A percentile compares a stretch with the other conserved stretches of the same genome.
Evolutionary conservation across 2,329 filamentous ascomycete genomes (phyloP).

Genomic region (Nannizziopsis arthrosporioides): DNA sequence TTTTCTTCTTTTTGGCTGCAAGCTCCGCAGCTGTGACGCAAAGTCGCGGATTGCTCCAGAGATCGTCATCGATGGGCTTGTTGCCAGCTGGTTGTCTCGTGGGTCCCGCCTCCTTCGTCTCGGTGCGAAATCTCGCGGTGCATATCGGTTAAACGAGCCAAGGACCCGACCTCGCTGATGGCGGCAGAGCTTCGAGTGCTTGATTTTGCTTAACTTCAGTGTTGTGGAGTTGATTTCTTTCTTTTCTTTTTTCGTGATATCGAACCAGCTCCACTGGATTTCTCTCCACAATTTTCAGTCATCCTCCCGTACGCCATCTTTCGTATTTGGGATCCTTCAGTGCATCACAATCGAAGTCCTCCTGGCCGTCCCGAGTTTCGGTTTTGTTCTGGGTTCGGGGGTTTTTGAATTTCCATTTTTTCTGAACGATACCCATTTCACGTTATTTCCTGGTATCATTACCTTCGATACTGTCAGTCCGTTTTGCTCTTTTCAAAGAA

Average conservation of each 20-base stretch:
- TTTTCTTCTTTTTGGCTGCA: not conserved
- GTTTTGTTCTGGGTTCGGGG: not conserved
- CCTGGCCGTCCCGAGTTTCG: not conserved
- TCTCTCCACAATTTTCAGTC: too few species aligned
- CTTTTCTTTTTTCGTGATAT: slow-evolving; percentile 1
- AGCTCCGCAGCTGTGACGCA: not conserved
- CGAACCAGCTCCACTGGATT: not conserved
- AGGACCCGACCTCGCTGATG: slow-evolving; percentile 1
- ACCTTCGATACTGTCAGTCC: slow-evolving; percentile 6
- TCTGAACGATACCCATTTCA: not conserved
- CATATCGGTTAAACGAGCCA: slow-evolving; percentile 9
- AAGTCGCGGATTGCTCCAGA: not conserved
- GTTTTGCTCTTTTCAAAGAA: not conserved
- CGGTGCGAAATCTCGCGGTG: slow-evolving; percentile 2
- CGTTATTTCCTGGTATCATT: slow-evolving; percentile 6
- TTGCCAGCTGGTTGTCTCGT: not conserved
- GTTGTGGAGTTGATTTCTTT: not conserved
- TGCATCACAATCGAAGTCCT: not conserved
- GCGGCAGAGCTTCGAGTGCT: slow-evolving; percentile 13
- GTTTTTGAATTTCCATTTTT: not conserved
- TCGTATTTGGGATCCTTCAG: slow-evolving; percentile 1
- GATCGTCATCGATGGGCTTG: not conserved
- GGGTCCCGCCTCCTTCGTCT: not conserved
- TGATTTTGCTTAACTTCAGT: slow-evolving; percentile 13
- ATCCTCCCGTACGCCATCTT: not conserved